phyloP scores from a whole-genome alignment of 495 filamentous ascomycete species.

The Immersiella caudata region DNA sequence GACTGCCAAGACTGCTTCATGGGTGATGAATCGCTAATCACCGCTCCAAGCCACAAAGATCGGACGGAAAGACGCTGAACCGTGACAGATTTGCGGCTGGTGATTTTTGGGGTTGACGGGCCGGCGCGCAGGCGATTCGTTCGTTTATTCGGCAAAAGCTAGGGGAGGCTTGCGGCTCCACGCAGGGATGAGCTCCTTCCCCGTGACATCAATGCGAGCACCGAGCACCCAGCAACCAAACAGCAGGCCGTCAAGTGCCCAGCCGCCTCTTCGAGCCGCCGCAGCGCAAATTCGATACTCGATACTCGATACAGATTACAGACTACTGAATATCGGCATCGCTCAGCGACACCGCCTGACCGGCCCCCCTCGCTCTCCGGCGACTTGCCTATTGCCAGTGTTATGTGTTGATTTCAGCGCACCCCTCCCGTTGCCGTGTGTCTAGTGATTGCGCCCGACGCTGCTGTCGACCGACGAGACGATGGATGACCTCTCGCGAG shows the following conservation, averaged over 20 bases:
- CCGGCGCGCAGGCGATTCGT: slow-evolving; percentile 13
- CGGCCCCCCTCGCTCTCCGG: slow-evolving; percentile 14
- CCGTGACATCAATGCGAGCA: slow-evolving; percentile 34
- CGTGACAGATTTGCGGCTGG: slow-evolving; percentile 12
- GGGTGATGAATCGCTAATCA: not conserved
- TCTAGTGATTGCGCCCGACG: slow-evolving; percentile 21
- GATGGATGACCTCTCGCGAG: slow-evolving; percentile 76
- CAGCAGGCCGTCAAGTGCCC: not conserved
- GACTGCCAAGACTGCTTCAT: not conserved
- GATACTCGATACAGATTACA: slow-evolving; percentile 12
- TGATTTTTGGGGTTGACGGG: slow-evolving; percentile 11
- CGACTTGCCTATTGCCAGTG: slow-evolving; percentile 22
- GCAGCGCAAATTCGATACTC: slow-evolving; percentile 18
- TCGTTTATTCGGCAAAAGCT: slow-evolving; percentile 8
- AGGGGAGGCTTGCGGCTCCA: slow-evolving; percentile 22
- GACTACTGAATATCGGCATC: slow-evolving; percentile 4
- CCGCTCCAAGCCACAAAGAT: not conserved
- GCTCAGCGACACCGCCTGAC: slow-evolving; percentile 15
- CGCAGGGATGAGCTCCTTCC: slow-evolving; percentile 30
- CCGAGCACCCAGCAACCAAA: slow-evolving; percentile 3
- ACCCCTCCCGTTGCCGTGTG: slow-evolving; percentile 12
- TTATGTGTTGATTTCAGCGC: slow-evolving; percentile 34
- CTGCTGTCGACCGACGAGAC: slow-evolving; percentile 41
- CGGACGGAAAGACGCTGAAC: not conserved
- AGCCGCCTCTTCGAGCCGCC: slow-evolving; percentile 9